A percentile compares a stretch with the other conserved stretches of the same genome.
phyloP scores from a whole-genome alignment of 2,329 filamentous ascomycete genomes.

The Cercospora zeina region DNA sequence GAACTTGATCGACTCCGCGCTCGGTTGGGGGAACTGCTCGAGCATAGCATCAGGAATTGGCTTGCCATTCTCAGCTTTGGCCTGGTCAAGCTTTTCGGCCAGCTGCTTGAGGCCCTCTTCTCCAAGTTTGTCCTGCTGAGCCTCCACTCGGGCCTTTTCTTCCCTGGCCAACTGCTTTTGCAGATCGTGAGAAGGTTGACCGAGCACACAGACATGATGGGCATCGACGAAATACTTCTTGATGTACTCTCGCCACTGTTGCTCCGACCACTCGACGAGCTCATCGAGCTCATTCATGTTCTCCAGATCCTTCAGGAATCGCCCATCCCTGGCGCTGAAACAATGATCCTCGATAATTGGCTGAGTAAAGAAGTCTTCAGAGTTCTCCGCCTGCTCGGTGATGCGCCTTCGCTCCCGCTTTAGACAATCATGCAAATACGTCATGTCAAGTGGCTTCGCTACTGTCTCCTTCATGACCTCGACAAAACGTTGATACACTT shows the following conservation, averaged over 20 bases:
- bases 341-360: constrained; percentile 90
- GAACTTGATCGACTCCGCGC: constrained; percentile 90
- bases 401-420: constrained; percentile 76
- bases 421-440: constrained; percentile 85
- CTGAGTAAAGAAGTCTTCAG: constrained; percentile 75
- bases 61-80: constrained; percentile 84
- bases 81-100: constrained; percentile 72
- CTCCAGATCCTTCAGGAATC: constrained; percentile 46
- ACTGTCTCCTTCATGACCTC: constrained; percentile 79
- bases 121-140: constrained; percentile 76
- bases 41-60: constrained; percentile 82
- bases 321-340: constrained; percentile 82
- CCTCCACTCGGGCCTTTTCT: constrained; percentile 75
- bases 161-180: constrained; percentile 78
- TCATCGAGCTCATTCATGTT: constrained; percentile 59
- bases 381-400: constrained; percentile 80
- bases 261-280: constrained; percentile 76
- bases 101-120: constrained; percentile 76
- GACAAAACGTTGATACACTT: constrained; percentile 83
- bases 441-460: constrained; percentile 79
- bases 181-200: constrained; percentile 77
- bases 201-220: constrained; percentile 82
- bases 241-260: constrained; percentile 79
- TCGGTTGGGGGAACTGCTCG: constrained; percentile 76
- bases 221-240: constrained; percentile 83